Conservation (phyloP, 2,329 filamentous ascomycete species). For the Aspergillus aculeatinus region DNA sequence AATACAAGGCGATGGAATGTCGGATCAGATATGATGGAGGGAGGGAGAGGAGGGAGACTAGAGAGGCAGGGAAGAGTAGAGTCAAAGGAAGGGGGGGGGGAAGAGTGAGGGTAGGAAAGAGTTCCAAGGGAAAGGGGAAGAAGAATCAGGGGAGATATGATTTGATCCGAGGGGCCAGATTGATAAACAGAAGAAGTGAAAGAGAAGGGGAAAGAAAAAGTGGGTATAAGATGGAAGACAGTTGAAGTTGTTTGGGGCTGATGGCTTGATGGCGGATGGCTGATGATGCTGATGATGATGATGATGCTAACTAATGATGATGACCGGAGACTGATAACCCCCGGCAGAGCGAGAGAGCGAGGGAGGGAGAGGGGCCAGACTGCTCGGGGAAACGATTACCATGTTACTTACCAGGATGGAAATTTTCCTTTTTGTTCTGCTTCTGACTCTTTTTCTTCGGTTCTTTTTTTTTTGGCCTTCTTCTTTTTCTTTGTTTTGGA, state of each 20-base stretch:
- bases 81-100: not conserved
- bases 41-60: not conserved
- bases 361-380: not conserved
- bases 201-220: constrained; percentile 3
- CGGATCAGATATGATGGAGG: constrained; percentile 27
- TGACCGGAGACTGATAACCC: constrained; percentile 8
- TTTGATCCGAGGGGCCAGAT: constrained; percentile 1
- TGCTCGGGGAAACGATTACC: not conserved
- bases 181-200: constrained; percentile 12
- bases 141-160: not conserved
- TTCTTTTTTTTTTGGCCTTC: not conserved
- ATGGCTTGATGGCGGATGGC: not conserved
- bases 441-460: not conserved
- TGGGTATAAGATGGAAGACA: constrained; percentile 6
- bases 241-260: constrained; percentile 8
- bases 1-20: constrained; percentile 15
- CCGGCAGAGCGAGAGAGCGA: not conserved
- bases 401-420: constrained; percentile 8
- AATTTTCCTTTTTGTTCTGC: not conserved
- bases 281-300: constrained; percentile 11
- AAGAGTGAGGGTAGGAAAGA: constrained; percentile 1
- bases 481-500: not conserved
- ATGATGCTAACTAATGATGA: constrained; percentile 11
- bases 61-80: not conserved
- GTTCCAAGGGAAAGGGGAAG: not conserved